phyloP scores from a whole-genome alignment of 2,329 filamentous ascomycete species.

The Venturia pyrina region DNA sequence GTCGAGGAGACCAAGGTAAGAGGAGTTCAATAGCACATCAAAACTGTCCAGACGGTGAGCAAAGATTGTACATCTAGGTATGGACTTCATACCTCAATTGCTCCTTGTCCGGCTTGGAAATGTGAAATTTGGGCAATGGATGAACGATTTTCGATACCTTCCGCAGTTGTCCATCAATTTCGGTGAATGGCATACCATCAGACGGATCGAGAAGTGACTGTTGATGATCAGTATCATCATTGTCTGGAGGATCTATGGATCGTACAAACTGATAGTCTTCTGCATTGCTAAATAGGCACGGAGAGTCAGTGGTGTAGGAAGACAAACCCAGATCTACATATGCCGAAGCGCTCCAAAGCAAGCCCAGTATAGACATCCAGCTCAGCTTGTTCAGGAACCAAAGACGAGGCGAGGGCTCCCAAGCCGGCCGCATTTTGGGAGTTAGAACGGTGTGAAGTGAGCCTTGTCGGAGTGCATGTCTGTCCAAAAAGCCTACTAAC shows the following conservation, averaged over 20 bases:
- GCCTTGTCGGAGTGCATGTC: neutral
- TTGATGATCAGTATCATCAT: neutral
- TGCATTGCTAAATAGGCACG: neutral
- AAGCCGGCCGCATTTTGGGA: neutral
- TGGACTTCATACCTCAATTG: neutral
- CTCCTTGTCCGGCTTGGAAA: neutral
- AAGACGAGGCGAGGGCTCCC: neutral
- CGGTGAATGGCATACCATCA: conserved; percentile 7
- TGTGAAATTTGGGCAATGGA: neutral
- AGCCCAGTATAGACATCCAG: neutral
- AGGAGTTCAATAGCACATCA: neutral
- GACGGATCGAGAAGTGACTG: conserved; percentile 4
- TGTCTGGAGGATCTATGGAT: neutral
- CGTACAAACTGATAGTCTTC: neutral
- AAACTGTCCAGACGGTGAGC: neutral
- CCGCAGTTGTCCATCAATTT: conserved; percentile 3
- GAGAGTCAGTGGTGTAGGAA: neutral
- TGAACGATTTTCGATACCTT: neutral
- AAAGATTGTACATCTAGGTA: neutral
- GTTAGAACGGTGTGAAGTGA: neutral
- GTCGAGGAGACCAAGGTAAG: conserved; percentile 5
- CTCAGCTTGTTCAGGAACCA: neutral
- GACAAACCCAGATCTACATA: neutral
- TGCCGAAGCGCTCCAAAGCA: neutral
- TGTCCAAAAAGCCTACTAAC: neutral